Evolutionary conservation across 2,329 filamentous ascomycete species (phyloP).

Genomic region (Penicillium sp.): DNA sequence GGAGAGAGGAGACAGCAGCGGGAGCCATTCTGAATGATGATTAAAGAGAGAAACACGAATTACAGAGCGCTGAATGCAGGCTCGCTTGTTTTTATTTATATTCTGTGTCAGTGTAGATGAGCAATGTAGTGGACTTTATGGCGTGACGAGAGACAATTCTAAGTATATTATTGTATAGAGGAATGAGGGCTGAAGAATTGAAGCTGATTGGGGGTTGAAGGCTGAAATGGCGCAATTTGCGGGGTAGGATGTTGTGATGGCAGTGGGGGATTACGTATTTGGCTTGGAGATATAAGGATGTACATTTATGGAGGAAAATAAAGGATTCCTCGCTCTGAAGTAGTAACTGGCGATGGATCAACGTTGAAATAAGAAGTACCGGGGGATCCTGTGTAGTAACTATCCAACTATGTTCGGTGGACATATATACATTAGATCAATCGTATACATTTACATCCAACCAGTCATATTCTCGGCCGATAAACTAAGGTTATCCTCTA

Average conservation of each 20-base stretch:
- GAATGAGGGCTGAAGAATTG: neutral
- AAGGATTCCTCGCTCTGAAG: neutral
- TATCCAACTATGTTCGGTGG: too few species aligned
- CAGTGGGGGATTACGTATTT: conserved; percentile 8
- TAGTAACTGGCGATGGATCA: neutral
- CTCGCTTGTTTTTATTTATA: conserved; percentile 15
- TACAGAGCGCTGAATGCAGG: neutral
- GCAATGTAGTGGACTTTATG: conserved; percentile 29
- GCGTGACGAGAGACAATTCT: conserved; percentile 26
- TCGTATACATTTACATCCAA: neutral
- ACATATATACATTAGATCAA: neutral
- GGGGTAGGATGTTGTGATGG: conserved; percentile 28
- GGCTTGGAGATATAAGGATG: neutral
- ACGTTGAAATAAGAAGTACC: neutral
- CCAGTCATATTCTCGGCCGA: conserved; percentile 2
- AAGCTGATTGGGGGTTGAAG: conserved; percentile 17
- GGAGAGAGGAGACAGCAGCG: conserved; percentile 38
- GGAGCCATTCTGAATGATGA: conserved; percentile 34
- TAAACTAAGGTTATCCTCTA: neutral
- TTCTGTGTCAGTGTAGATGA: neutral
- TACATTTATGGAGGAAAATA: neutral
- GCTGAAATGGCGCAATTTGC: conserved; percentile 31
- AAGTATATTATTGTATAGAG: conserved; percentile 4
- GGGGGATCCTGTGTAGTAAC: neutral
- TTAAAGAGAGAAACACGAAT: neutral